Evolutionary conservation across 768 basidiomycete genomes (phyloP), one percentile per base, ranked within the genome.

Genomic region (Auriculariales sp.): DNA sequence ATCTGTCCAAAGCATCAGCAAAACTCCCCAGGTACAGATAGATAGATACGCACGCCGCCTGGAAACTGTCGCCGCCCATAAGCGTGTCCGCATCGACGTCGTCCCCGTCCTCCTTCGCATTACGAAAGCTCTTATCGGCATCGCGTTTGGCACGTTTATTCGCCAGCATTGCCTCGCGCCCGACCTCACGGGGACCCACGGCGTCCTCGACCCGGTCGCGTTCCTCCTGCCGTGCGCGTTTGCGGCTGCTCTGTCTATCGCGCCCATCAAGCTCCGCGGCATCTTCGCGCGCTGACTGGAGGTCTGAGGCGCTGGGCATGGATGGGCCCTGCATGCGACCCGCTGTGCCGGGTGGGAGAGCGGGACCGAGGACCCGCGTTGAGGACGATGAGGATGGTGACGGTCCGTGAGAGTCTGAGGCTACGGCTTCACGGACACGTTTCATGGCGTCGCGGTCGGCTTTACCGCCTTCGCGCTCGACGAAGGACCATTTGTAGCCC

Each of bases 121-220:
- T 86, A 48, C 83, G 70, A 61, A 82, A 87, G 2, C 77, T 62
- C 32, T 74, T 68, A 63, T 93, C 84, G 12, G 68, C 68, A 54
- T 87, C 88, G 54, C 89, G 71, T 54, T 71, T 73, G 32, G 77
- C 79, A 28, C 78, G 68, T 63, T 90, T 88, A 70, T 91, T 91
- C 68, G 93, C 92, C 53, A 92, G 61, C 74, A 83, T 78, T 2
- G 80, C 85, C 55, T 93, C 92, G 49, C 79, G 70, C 1, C 92
- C 92, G 3, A 84, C 78, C 52, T 78, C 74, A 55, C 78, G 78
- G n/a, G 90, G 87, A 7, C 83, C 81, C 1, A 85, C 80, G 63
- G 79, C 65, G 28, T 92, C 87, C 58, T 91, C 86, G 12, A 86
- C 49, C 32, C 78, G 69, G 2, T 83, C 81, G 58, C 78, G 81